These are phyloP conservation scores for Juglanconis sp. DNA, from an alignment of 2,329 filamentous ascomycete species.

Conservation along the genomic window DNA sequence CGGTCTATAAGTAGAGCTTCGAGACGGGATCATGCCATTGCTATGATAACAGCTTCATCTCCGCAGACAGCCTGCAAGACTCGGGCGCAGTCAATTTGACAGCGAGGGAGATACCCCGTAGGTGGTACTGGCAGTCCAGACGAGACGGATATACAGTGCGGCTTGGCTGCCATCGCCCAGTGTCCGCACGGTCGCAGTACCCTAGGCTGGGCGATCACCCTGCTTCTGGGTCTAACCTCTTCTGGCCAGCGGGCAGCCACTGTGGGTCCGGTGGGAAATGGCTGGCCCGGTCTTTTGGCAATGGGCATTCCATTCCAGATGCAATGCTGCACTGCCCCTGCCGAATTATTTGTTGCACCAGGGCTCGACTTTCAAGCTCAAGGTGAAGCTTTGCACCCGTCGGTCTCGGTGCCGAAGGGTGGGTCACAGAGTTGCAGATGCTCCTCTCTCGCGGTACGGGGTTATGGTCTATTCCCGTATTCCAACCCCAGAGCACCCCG, in stretches of 20 bases:
- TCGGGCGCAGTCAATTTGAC: too few relatives aligned
- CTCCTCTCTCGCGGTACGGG: too few relatives aligned
- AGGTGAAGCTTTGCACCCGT: slow-evolving; percentile 1
- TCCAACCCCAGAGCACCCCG: too few relatives aligned
- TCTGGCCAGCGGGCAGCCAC: slow-evolving; percentile 6
- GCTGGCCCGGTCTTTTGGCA: slow-evolving; percentile 15
- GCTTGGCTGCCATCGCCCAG: too few relatives aligned
- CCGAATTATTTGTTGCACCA: slow-evolving; percentile 9
- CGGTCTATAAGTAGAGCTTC: neutral
- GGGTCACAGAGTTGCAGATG: neutral
- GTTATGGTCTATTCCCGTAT: too few relatives aligned
- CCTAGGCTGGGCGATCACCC: slow-evolving; percentile 7
- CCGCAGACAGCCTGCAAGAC: too few relatives aligned
- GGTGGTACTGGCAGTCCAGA: neutral
- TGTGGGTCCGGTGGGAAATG: slow-evolving; percentile 12
- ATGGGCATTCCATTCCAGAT: slow-evolving; percentile 9
- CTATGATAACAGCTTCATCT: neutral
- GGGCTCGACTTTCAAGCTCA: slow-evolving; percentile 4
- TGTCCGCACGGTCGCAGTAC: slow-evolving; percentile 5
- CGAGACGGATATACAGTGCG: neutral
- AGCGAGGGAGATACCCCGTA: too few relatives aligned
- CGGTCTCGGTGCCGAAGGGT: slow-evolving; percentile 8
- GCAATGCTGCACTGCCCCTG: slow-evolving; percentile 5
- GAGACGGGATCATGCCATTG: neutral
- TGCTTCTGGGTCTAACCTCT: slow-evolving; percentile 13